Percentiles rank a stretch among this genome's conserved stretches.
These are phyloP conservation scores for Russula foetens DNA, from an alignment of 768 basidiomycete species.

Conservation along the genomic window DNA sequence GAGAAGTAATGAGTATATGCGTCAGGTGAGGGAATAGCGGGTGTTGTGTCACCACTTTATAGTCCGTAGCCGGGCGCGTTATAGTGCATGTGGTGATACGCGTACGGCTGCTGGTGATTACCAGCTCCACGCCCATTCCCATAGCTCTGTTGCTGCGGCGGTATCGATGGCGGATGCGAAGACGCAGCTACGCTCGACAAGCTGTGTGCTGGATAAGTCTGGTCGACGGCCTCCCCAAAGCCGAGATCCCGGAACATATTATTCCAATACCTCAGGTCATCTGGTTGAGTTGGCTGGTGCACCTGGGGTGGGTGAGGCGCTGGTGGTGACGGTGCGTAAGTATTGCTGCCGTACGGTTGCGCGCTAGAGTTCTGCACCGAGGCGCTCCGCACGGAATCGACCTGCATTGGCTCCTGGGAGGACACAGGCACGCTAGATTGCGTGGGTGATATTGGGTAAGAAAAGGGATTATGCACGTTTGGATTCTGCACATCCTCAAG, in stretches of 20 bases:
- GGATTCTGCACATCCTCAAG: slow-evolving; percentile 7
- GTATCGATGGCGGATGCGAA: neutral
- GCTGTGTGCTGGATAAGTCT: slow-evolving; percentile 9
- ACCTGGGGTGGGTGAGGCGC: neutral
- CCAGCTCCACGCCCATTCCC: neutral
- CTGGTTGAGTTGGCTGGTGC: slow-evolving; percentile 20
- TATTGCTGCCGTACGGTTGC: neutral
- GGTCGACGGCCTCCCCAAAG: slow-evolving; percentile 39
- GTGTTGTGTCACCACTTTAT: neutral
- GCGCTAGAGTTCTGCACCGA: slow-evolving; percentile 20
- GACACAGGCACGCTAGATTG: neutral
- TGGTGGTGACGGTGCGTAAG: slow-evolving; percentile 3
- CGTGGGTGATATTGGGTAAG: slow-evolving; percentile 5
- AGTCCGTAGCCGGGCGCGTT: slow-evolving; percentile 18
- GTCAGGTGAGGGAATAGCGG: neutral
- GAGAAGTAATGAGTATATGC: neutral
- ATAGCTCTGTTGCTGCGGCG: slow-evolving; percentile 1
- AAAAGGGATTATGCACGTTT: neutral
- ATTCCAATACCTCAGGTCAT: slow-evolving; percentile 65
- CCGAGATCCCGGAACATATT: slow-evolving; percentile 72
- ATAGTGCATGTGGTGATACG: slow-evolving; percentile 20
- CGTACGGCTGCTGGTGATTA: slow-evolving; percentile 8
- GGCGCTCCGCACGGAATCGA: slow-evolving; percentile 2
- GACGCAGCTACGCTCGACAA: neutral
- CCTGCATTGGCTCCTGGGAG: slow-evolving; percentile 10